Evolutionary conservation across 2,329 filamentous ascomycete species (phyloP).

Genomic region (Emmonsiellopsis sp.): DNA sequence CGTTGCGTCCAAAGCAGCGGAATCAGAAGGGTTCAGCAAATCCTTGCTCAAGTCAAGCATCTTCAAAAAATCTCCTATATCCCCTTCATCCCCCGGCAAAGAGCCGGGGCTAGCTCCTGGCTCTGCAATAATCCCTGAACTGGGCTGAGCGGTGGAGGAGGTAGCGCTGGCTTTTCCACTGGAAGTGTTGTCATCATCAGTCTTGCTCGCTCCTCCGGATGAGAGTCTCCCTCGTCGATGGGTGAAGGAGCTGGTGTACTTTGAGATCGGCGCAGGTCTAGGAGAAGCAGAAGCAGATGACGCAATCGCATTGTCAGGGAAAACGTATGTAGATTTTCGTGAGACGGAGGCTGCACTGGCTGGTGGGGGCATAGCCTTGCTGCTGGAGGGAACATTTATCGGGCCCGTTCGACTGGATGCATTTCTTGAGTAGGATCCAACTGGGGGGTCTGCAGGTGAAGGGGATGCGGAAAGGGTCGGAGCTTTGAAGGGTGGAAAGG

Average conservation of each 20-base stretch:
- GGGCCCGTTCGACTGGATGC: conserved; percentile 32
- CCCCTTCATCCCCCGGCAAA: conserved; percentile 76
- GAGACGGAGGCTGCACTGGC: conserved; percentile 26
- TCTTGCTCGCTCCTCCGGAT: conserved; percentile 57
- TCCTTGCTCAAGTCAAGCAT: conserved; percentile 81
- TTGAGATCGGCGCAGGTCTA: conserved; percentile 64
- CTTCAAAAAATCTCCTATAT: conserved; percentile 88
- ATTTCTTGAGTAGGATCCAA: conserved; percentile 45
- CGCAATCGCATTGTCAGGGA: conserved; percentile 52
- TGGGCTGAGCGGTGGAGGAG: conserved; percentile 51
- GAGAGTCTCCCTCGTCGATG: conserved; percentile 72
- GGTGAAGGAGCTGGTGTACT: conserved; percentile 90
- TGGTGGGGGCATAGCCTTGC: conserved; percentile 29
- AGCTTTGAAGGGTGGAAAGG: conserved; percentile 93
- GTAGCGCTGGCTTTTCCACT: conserved; percentile 50
- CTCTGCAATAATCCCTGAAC: conserved; percentile 68
- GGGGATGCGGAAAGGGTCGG: conserved; percentile 90
- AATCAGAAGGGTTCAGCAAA: conserved; percentile 58
- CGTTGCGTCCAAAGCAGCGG: conserved; percentile 51
- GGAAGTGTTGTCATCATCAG: conserved; percentile 41
- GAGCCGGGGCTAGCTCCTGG: conserved; percentile 53
- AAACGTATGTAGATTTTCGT: conserved; percentile 40
- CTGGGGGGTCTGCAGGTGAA: conserved; percentile 39
- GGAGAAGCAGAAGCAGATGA: conserved; percentile 67
- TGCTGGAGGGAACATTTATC: conserved; percentile 29